Evolutionary conservation across 2,329 filamentous ascomycete genomes (phyloP).

Genomic region (Xylaria polymorpha): DNA sequence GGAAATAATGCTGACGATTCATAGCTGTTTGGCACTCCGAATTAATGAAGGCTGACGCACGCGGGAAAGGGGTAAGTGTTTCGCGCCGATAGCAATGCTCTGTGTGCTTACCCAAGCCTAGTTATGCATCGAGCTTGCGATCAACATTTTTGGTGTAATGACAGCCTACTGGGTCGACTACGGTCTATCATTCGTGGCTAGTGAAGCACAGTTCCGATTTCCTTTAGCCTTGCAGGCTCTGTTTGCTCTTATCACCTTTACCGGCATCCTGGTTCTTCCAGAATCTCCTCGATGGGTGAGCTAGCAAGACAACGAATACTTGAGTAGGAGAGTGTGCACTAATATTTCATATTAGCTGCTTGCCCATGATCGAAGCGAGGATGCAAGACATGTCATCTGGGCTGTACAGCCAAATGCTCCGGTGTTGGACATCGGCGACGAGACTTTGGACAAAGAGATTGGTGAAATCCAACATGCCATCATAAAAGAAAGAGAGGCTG

Average conservation of each 20-base stretch:
- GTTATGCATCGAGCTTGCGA: conserved; percentile 7
- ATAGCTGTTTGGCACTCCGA: conserved; percentile 20
- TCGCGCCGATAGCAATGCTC: conserved; percentile 39
- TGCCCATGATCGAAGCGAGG: conserved; percentile 44
- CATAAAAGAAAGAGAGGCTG: conserved; percentile 10
- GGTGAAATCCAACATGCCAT: not conserved
- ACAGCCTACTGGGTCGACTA: conserved; percentile 56
- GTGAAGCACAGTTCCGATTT: conserved; percentile 56
- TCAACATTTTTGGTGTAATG: conserved; percentile 9
- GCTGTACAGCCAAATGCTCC: conserved; percentile 29
- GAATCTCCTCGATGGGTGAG: conserved; percentile 50
- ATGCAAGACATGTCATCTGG: conserved; percentile 48
- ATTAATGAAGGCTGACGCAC: conserved; percentile 17
- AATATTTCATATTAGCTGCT: conserved; percentile 33
- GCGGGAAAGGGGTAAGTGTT: conserved; percentile 37
- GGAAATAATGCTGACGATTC: not conserved
- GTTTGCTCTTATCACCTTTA: conserved; percentile 52
- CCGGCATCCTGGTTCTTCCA: conserved; percentile 49
- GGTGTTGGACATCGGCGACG: not conserved
- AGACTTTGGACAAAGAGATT: not conserved
- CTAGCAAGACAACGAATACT: not conserved
- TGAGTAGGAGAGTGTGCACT: not conserved
- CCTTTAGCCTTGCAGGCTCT: conserved; percentile 60
- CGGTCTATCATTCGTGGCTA: conserved; percentile 53
- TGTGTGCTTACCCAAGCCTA: not conserved